A percentile compares a stretch with the other conserved stretches of the same genome.
phyloP scores from a whole-genome alignment of 352 stramenopile genomes.

The Phytophthora quininea region DNA sequence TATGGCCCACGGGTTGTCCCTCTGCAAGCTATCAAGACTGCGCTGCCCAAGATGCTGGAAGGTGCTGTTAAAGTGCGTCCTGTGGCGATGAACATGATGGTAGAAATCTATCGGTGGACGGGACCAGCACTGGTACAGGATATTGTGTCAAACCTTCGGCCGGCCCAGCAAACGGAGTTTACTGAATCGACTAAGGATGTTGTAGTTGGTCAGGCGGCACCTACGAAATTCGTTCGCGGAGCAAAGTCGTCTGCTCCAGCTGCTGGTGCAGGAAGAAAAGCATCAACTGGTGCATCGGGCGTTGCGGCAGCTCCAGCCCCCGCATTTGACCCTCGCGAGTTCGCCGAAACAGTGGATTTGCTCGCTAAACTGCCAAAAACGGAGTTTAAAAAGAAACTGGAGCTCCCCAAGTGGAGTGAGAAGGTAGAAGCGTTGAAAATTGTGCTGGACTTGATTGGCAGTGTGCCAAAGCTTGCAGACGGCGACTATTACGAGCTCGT shows the following conservation, averaged over 20 bases:
- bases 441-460: slow-evolving; percentile 81
- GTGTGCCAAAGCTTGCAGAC: slow-evolving; percentile 85
- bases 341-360: slow-evolving; percentile 86
- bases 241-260: slow-evolving; percentile 41
- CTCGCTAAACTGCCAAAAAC: slow-evolving; percentile 79
- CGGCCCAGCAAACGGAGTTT: slow-evolving; percentile 87
- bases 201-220: slow-evolving; percentile 59
- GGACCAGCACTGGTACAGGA: slow-evolving; percentile 77
- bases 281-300: slow-evolving; percentile 8
- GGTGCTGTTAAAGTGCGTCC: slow-evolving; percentile 86
- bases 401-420: slow-evolving; percentile 83
- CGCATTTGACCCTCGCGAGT: slow-evolving; percentile 81
- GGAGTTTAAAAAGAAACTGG: slow-evolving; percentile 83
- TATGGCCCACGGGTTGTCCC: slow-evolving; percentile 82
- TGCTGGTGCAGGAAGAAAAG: slow-evolving; percentile 18
- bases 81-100: slow-evolving; percentile 78
- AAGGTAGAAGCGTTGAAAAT: slow-evolving; percentile 89
- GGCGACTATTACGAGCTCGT: slow-evolving; percentile 89
- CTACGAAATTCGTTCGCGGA: slow-evolving; percentile 76
- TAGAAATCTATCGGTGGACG: slow-evolving; percentile 84
- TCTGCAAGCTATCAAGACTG: slow-evolving; percentile 69
- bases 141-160: slow-evolving; percentile 79
- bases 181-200: slow-evolving; percentile 80
- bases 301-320: slow-evolving; percentile 16
- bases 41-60: slow-evolving; percentile 74